Percentiles rank a stretch among this genome's conserved stretches.
Conservation (phyloP, 2,329 filamentous ascomycete species). For the Hymenoscyphus linearis region DNA sequence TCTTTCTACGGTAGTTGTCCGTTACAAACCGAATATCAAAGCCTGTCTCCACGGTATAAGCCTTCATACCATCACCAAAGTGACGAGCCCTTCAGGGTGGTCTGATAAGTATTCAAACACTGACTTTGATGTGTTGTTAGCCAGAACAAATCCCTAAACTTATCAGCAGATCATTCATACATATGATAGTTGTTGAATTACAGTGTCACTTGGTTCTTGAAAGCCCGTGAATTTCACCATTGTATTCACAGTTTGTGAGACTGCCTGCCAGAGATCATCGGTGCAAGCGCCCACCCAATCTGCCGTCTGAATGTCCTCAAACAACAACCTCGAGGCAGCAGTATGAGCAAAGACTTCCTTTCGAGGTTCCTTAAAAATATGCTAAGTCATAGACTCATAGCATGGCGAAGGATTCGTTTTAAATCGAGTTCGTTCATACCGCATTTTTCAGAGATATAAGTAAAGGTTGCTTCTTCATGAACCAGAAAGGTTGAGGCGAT, state of each 20-base stretch:
- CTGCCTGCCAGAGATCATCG: slow-evolving; percentile 22
- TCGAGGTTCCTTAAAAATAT: slow-evolving; percentile 22
- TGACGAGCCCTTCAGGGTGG: slow-evolving; percentile 5
- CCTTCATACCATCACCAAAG: slow-evolving; percentile 12
- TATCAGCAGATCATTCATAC: neutral
- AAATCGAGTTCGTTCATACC: slow-evolving; percentile 13
- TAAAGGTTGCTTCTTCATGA: slow-evolving; percentile 18
- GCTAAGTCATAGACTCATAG: slow-evolving; percentile 22
- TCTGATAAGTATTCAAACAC: slow-evolving; percentile 4
- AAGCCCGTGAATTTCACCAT: slow-evolving; percentile 12
- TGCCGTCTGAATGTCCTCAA: slow-evolving; percentile 11
- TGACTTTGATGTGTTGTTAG: slow-evolving; percentile 7
- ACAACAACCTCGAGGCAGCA: slow-evolving; percentile 19
- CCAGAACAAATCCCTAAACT: slow-evolving; percentile 9
- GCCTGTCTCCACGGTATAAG: slow-evolving; percentile 4
- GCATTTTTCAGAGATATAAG: slow-evolving; percentile 18
- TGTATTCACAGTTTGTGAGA: slow-evolving; percentile 6
- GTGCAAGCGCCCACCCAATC: slow-evolving; percentile 6
- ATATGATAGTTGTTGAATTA: neutral
- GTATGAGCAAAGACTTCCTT: slow-evolving; percentile 20
- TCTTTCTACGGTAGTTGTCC: slow-evolving; percentile 12
- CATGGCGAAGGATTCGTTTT: slow-evolving; percentile 19
- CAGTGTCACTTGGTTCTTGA: slow-evolving; percentile 8
- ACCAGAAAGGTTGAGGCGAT: slow-evolving; percentile 19
- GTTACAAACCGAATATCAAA: slow-evolving; percentile 4